Evolutionary conservation across 805 yeast species (phyloP).

Genomic region (Candida argentea): DNA sequence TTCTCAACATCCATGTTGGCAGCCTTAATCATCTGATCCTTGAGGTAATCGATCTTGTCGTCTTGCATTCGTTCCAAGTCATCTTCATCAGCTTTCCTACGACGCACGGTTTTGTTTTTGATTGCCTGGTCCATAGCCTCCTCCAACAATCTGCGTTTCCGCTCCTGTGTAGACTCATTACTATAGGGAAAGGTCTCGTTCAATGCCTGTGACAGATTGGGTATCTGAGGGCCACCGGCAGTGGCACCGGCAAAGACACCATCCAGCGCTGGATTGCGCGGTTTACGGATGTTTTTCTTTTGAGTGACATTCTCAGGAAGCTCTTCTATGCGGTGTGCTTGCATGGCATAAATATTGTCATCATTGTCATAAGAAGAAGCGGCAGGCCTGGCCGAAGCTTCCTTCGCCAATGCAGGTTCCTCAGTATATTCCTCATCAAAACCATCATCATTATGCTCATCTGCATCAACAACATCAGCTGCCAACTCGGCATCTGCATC

Average conservation of each 20-base stretch:
- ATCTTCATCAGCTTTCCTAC: constrained; percentile 75
- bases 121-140: constrained; percentile 70
- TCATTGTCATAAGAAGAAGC: constrained; percentile 13
- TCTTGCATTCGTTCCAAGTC: constrained; percentile 94
- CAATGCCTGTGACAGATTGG: constrained; percentile 2
- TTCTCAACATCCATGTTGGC: constrained; percentile 65
- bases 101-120: constrained; percentile 48
- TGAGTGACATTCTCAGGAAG: constrained; percentile 10
- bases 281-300: constrained; percentile 20
- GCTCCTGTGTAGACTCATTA: constrained; percentile 25
- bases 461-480: background rate
- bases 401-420: constrained; percentile 1
- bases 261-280: constrained; percentile 6
- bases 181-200: constrained; percentile 9
- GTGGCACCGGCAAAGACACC: constrained; percentile 1
- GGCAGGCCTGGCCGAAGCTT: too few relatives aligned
- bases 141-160: constrained; percentile 70
- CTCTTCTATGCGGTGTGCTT: constrained; percentile 12
- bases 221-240: background rate
- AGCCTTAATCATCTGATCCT: constrained; percentile 83
- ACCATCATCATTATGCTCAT: background rate
- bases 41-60: constrained; percentile 70
- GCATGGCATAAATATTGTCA: constrained; percentile 13
- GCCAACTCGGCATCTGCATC: background rate
- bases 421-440: too few relatives aligned